Conservation (phyloP, 2,329 filamentous ascomycete species). For the Blastomyces emzantsi region DNA sequence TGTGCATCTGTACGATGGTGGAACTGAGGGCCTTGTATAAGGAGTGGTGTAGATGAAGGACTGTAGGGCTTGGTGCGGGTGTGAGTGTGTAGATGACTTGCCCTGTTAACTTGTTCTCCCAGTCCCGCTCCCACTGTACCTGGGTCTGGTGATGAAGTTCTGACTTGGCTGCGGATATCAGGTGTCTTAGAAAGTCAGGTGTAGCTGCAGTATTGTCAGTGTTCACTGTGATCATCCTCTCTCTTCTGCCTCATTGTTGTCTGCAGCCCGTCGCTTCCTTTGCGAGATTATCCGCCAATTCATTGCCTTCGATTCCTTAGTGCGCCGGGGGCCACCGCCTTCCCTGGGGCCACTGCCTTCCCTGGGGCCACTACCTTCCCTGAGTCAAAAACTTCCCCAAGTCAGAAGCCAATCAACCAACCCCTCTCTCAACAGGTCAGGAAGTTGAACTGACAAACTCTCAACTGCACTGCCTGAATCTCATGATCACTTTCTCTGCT, state of each 20-base stretch:
- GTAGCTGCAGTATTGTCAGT: neutral
- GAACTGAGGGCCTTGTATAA: too few species aligned
- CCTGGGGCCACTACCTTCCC: too few species aligned
- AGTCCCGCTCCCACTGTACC: neutral
- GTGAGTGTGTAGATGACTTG: neutral
- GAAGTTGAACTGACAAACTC: too few species aligned
- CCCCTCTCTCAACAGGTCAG: too few species aligned
- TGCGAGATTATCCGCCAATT: slow-evolving; percentile 13
- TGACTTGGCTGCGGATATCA: neutral
- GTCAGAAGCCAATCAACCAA: too few species aligned
- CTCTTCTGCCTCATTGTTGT: neutral
- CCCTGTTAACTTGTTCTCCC: neutral
- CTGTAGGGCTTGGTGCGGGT: neutral
- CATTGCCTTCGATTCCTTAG: slow-evolving; percentile 13
- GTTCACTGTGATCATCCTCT: neutral
- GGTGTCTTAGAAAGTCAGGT: neutral
- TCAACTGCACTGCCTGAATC: too few species aligned
- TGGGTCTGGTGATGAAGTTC: neutral
- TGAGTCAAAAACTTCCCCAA: too few species aligned
- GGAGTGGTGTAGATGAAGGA: neutral
- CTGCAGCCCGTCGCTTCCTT: slow-evolving; percentile 11
- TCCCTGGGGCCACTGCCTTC: too few species aligned
- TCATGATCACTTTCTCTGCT: too few species aligned
- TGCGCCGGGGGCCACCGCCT: slow-evolving; percentile 17
- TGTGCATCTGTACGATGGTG: too few species aligned